Evolutionary conservation across 805 yeast species (phyloP).

Genomic region (Hanseniaspora jakobsenii): DNA sequence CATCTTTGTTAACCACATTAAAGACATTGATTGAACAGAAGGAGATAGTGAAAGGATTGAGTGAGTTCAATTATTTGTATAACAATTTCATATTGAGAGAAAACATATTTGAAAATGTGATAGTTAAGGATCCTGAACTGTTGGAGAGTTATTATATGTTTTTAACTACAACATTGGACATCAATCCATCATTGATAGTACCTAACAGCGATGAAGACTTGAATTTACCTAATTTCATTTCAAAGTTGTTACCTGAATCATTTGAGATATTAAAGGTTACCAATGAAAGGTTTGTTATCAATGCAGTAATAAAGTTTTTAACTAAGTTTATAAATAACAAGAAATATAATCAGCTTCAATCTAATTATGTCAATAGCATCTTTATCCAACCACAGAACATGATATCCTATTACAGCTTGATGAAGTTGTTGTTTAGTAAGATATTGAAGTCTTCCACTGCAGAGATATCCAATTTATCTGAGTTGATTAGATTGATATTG

Average conservation of each 20-base stretch:
- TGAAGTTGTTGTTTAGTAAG: constrained; percentile 32
- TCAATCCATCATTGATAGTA: constrained; percentile 39
- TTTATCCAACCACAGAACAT: constrained; percentile 21
- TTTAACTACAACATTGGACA: constrained; percentile 38
- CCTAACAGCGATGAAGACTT: constrained; percentile 18
- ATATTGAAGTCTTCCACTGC: constrained; percentile 46
- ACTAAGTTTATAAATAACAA: constrained; percentile 35
- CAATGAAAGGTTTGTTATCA: constrained; percentile 43
- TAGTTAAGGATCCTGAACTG: constrained; percentile 48
- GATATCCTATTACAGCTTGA: constrained; percentile 24
- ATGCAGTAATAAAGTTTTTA: constrained; percentile 45
- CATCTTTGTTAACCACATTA: background rate
- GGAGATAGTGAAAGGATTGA: constrained; percentile 21
- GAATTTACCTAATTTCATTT: constrained; percentile 18
- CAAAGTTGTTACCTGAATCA: constrained; percentile 24
- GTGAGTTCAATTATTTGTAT: constrained; percentile 27
- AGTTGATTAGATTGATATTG: constrained; percentile 37
- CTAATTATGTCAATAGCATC: constrained; percentile 26
- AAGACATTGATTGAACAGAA: background rate
- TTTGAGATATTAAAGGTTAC: constrained; percentile 26
- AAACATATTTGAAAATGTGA: constrained; percentile 25
- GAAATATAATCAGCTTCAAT: constrained; percentile 36
- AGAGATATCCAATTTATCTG: constrained; percentile 45
- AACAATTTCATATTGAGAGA: constrained; percentile 33
- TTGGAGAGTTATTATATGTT: constrained; percentile 41